Evolutionary conservation across 2,329 filamentous ascomycete genomes (phyloP).

Genomic region (Gaeumannomyces tritici): DNA sequence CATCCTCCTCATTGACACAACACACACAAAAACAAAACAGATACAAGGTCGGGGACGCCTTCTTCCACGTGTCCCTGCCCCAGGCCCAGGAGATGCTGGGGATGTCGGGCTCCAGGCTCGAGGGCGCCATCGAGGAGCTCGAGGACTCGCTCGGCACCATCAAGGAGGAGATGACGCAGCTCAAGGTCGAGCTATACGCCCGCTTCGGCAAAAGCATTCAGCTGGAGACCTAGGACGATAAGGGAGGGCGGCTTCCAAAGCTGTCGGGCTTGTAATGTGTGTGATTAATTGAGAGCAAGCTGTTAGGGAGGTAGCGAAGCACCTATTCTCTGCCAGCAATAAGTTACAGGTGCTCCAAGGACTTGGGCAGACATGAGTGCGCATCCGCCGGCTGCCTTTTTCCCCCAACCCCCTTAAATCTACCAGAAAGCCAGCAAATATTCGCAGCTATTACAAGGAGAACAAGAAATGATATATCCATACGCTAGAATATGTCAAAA

Average conservation of each 20-base stretch:
- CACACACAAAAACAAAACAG: constrained; percentile 60
- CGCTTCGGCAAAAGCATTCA: constrained; percentile 97
- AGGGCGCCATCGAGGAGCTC: constrained; percentile 63
- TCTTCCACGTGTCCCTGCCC: constrained; percentile 74
- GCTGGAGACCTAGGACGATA: constrained; percentile 62
- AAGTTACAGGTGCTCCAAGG: too few species aligned
- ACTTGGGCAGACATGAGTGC: too few species aligned
- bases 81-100: constrained; percentile 82
- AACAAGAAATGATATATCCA: neutral
- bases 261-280: too few species aligned
- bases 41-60: constrained; percentile 95
- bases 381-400: too few species aligned
- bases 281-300: too few species aligned
- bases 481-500: neutral
- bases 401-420: too few species aligned
- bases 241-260: neutral
- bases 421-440: too few species aligned
- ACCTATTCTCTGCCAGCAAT: too few species aligned
- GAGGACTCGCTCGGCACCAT: constrained; percentile 69
- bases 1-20: neutral
- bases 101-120: constrained; percentile 60
- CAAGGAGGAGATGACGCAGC: constrained; percentile 75
- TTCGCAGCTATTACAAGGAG: too few species aligned
- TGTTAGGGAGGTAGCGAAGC: too few species aligned
- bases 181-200: constrained; percentile 90